Percentiles rank a stretch among this genome's conserved stretches.
Conservation (phyloP, 768 basidiomycete genomes). For the Psilocybe tampanensis region DNA sequence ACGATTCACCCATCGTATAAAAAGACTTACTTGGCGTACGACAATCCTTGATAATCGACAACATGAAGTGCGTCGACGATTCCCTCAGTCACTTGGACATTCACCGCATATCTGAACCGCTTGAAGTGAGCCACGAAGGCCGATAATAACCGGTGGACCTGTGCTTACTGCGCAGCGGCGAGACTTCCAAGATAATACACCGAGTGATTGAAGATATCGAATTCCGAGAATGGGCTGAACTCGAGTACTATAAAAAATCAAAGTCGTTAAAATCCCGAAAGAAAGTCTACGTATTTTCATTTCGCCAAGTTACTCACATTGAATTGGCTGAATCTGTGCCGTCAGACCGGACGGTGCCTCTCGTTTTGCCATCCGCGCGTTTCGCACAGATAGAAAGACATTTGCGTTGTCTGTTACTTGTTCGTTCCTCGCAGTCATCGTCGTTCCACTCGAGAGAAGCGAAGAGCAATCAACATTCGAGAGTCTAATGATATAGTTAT, state of each 20-base stretch:
- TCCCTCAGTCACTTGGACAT: background rate
- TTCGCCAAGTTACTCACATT: background rate
- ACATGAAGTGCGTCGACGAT: background rate
- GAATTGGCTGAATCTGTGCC: background rate
- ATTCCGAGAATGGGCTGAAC: background rate
- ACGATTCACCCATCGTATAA: background rate
- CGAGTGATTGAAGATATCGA: background rate
- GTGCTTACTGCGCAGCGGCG: too few species aligned
- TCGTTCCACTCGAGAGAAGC: background rate
- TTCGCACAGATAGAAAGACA: background rate
- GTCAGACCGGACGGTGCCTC: background rate
- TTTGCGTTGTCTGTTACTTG: too few species aligned
- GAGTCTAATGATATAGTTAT: background rate
- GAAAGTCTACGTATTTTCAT: too few species aligned
- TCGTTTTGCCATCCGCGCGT: background rate
- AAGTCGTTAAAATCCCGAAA: too few species aligned
- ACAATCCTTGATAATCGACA: background rate
- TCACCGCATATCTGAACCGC: background rate
- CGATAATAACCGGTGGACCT: too few species aligned
- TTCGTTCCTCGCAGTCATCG: too few species aligned
- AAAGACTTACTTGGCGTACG: background rate
- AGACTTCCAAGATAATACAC: too few species aligned
- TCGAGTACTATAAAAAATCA: background rate
- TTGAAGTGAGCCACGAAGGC: too few species aligned
- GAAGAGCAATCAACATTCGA: background rate